Evolutionary conservation across 1,284 basidiomycete genomes (phyloP).

Genomic region (Sporisorium graminicola): DNA sequence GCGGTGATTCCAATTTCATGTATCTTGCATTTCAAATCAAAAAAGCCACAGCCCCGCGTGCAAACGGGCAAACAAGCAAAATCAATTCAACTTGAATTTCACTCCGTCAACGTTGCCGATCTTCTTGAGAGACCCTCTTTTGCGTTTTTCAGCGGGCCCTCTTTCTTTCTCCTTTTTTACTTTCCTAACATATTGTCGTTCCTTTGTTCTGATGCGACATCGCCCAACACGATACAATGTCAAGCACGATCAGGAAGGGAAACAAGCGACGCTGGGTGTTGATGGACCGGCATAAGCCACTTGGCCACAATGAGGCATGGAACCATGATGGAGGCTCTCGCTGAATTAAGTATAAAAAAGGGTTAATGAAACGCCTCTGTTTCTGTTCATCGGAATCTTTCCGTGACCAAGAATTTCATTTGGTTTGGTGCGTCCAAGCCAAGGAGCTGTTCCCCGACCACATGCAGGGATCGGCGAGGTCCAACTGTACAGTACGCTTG

Average conservation of each 20-base stretch:
- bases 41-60: background rate
- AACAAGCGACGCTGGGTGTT: too few relatives aligned
- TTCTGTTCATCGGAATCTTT: background rate
- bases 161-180: background rate
- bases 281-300: too few relatives aligned
- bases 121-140: background rate
- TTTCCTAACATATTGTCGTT: too few relatives aligned
- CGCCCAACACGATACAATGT: too few relatives aligned
- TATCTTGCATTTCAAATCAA: background rate
- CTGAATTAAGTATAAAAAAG: background rate
- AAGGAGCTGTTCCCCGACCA: background rate
- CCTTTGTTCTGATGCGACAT: too few relatives aligned
- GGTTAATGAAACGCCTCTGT: background rate
- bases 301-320: too few relatives aligned
- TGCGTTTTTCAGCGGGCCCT: background rate
- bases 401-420: background rate
- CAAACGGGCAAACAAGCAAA: too few relatives aligned
- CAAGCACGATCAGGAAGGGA: too few relatives aligned
- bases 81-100: too few relatives aligned
- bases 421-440: background rate
- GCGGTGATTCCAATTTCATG: background rate
- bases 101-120: constrained; percentile 1
- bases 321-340: background rate
- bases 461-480: background rate
- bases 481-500: too few relatives aligned